Evolutionary conservation across 2,329 filamentous ascomycete species (phyloP).

Genomic region (Cryphonectria parasitica): DNA sequence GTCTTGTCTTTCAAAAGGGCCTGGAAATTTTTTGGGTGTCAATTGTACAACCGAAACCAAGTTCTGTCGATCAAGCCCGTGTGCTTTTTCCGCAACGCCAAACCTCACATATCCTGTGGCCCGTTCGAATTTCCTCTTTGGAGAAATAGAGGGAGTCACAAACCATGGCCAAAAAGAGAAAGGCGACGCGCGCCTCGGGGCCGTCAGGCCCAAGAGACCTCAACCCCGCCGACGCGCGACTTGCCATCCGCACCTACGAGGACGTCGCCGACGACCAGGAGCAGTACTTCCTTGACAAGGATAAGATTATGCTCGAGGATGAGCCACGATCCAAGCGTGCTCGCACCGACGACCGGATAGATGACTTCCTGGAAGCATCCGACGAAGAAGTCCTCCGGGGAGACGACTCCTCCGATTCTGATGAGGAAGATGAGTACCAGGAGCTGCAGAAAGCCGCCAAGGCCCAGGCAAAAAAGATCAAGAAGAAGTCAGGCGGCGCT

Average conservation of each 20-base stretch:
- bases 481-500: slow-evolving; percentile 48
- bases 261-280: slow-evolving; percentile 94
- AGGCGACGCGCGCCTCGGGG: slow-evolving; percentile 59
- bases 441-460: slow-evolving; percentile 28
- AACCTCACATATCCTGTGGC: background rate
- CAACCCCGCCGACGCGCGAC: slow-evolving; percentile 62
- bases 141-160: background rate
- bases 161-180: slow-evolving; percentile 70
- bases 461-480: slow-evolving; percentile 33
- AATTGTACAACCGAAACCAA: background rate
- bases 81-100: background rate
- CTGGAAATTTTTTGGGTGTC: slow-evolving; percentile 2
- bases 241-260: slow-evolving; percentile 69
- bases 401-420: slow-evolving; percentile 32
- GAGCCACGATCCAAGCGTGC: slow-evolving; percentile 77
- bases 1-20: background rate
- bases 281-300: slow-evolving; percentile 85
- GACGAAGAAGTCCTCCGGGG: slow-evolving; percentile 59
- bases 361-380: slow-evolving; percentile 60
- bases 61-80: background rate
- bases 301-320: slow-evolving; percentile 85
- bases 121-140: background rate
- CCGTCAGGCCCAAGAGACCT: slow-evolving; percentile 58
- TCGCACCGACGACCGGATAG: slow-evolving; percentile 71
- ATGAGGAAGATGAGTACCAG: slow-evolving; percentile 34